A percentile compares a stretch with the other conserved stretches of the same genome.
phyloP scores from a whole-genome alignment of 2,329 filamentous ascomycete species.

The Penicillium sclerotiorum region DNA sequence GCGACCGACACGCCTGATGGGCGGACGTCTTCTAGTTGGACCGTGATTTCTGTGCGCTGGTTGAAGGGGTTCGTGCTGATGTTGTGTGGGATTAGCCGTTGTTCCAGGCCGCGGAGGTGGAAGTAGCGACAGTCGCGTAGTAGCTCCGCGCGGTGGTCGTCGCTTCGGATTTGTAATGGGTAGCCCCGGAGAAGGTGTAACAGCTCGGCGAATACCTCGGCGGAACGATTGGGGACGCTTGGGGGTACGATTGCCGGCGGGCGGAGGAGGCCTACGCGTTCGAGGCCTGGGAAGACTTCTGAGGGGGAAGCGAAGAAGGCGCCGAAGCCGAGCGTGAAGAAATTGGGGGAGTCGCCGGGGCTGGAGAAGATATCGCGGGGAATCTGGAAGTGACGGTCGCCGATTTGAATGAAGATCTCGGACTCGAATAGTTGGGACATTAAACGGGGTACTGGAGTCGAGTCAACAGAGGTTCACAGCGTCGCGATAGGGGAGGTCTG shows the following conservation, averaged over 20 bases:
- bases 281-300: constrained; percentile 83
- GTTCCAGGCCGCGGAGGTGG: constrained; percentile 88
- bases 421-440: constrained; percentile 90
- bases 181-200: constrained; percentile 83
- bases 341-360: constrained; percentile 91
- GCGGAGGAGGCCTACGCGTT: constrained; percentile 75
- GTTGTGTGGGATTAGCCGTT: constrained; percentile 76
- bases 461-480: background rate
- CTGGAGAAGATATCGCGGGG: constrained; percentile 82
- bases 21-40: constrained; percentile 83
- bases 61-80: constrained; percentile 74
- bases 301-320: constrained; percentile 80
- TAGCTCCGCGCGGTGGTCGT: constrained; percentile 74
- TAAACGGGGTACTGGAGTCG: constrained; percentile 74
- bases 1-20: constrained; percentile 77
- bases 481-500: constrained; percentile 36
- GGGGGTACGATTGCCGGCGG: constrained; percentile 86
- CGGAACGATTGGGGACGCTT: constrained; percentile 75
- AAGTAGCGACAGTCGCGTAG: constrained; percentile 89
- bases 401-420: constrained; percentile 89
- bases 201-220: constrained; percentile 82
- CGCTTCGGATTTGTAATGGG: constrained; percentile 72
- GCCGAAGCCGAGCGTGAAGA: constrained; percentile 88
- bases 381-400: constrained; percentile 83
- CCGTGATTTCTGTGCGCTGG: constrained; percentile 70